Evolutionary conservation across 208 protist genomes (phyloP).

Genomic region (Herpetomonas tarakana): DNA sequence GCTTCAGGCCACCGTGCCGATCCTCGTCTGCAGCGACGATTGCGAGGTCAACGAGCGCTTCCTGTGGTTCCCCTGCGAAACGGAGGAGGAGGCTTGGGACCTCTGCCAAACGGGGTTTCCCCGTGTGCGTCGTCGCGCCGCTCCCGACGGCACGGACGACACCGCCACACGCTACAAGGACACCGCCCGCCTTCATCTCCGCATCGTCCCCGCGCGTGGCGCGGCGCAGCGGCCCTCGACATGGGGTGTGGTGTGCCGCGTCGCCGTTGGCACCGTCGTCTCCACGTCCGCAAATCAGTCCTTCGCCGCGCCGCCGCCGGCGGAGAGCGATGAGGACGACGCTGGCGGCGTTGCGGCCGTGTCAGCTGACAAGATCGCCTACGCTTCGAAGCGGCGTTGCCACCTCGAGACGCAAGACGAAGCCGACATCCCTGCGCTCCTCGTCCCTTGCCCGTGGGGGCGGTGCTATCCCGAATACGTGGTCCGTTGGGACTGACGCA

Average conservation of each 20-base stretch:
- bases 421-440: neutral
- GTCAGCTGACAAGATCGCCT: conserved; percentile 15
- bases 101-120: conserved; percentile 47
- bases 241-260: conserved; percentile 58
- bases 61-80: conserved; percentile 42
- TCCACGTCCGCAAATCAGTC: neutral
- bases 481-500: conserved; percentile 10
- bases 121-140: neutral
- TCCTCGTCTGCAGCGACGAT: conserved; percentile 58
- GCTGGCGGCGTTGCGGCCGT: conserved; percentile 5
- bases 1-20: conserved; percentile 12
- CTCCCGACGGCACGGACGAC: neutral
- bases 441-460: conserved; percentile 26
- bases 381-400: conserved; percentile 21
- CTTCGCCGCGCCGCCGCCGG: neutral
- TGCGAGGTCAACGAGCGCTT: conserved; percentile 66
- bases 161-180: neutral
- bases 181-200: conserved; percentile 8
- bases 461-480: conserved; percentile 64
- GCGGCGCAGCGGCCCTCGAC: neutral
- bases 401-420: conserved; percentile 10
- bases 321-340: conserved; percentile 20
- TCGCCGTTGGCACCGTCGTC: conserved; percentile 51
- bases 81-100: conserved; percentile 55
- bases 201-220: conserved; percentile 9